Evolutionary conservation across 306 rosid species (phyloP).

Genomic region (Urtica urens): DNA sequence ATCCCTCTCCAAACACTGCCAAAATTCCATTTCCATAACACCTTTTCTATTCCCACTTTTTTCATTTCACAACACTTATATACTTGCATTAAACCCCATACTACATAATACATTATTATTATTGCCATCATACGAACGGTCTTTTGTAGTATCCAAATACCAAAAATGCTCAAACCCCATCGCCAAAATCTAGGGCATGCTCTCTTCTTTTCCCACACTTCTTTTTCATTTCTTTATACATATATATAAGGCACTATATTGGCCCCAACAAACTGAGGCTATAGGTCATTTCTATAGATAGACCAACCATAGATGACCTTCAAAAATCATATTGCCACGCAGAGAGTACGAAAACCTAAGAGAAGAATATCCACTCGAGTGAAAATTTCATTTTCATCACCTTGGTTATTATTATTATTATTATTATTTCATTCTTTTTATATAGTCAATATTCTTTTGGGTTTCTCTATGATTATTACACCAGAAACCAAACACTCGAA

Average conservation of each 20-base stretch:
- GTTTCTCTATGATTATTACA: conserved; percentile 18
- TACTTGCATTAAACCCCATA: conserved; percentile 5
- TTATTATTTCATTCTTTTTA: background rate
- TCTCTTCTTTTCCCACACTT: conserved; percentile 12
- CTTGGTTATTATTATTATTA: background rate
- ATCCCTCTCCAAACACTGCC: conserved; percentile 61
- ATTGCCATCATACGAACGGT: too few relatives aligned
- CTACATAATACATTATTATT: conserved; percentile 16
- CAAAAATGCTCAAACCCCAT: conserved; percentile 30
- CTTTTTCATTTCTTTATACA: background rate
- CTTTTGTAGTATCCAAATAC: conserved; percentile 31
- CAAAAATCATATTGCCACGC: conserved; percentile 1
- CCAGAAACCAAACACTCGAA: conserved; percentile 17
- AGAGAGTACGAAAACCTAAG: conserved; percentile 1
- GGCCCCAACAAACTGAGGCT: background rate
- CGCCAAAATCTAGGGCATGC: conserved; percentile 67
- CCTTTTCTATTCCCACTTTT: background rate
- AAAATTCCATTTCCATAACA: conserved; percentile 19
- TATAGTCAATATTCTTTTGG: conserved; percentile 15
- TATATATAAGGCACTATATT: conserved; percentile 21
- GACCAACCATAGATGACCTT: conserved; percentile 6
- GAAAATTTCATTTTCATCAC: background rate
- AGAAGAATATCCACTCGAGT: conserved; percentile 13
- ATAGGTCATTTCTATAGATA: conserved; percentile 5
- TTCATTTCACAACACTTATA: conserved; percentile 13